phyloP scores from a whole-genome alignment of 441 rosid genomes.

The Arabidopsis lyrata region DNA sequence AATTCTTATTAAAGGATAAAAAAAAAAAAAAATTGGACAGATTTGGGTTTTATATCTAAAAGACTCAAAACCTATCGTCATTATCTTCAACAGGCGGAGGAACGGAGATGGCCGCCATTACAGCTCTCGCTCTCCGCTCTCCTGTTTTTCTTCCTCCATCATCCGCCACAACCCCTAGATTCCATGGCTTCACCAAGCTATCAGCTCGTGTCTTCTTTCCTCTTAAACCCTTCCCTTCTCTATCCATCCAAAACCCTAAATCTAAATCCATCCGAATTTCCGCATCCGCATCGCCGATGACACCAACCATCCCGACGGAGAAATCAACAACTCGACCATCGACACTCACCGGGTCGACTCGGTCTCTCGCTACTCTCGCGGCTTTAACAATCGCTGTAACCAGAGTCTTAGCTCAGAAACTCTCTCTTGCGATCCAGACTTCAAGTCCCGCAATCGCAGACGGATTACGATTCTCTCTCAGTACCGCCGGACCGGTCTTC shows the following conservation, averaged over 20 bases:
- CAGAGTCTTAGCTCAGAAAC: conserved; percentile 42
- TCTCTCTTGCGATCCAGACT: conserved; percentile 34
- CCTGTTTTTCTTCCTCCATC: conserved; percentile 1
- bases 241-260: conserved; percentile 28
- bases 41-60: conserved; percentile 4
- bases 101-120: conserved; percentile 41
- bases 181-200: conserved; percentile 4
- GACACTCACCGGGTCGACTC: conserved; percentile 56
- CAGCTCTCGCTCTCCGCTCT: conserved; percentile 27
- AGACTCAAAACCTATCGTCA: conserved; percentile 10
- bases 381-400: conserved; percentile 47
- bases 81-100: conserved; percentile 31
- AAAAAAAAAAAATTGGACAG: not conserved
- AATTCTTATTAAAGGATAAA: not conserved
- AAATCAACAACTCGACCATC: conserved; percentile 32
- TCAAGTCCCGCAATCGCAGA: conserved; percentile 35
- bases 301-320: conserved; percentile 8
- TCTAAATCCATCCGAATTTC: conserved; percentile 26
- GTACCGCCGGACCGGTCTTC: conserved; percentile 53
- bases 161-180: conserved; percentile 17
- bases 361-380: conserved; percentile 59
- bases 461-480: conserved; percentile 37
- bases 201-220: conserved; percentile 24
- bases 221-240: conserved; percentile 28
- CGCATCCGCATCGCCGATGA: conserved; percentile 34